Percentiles rank a stretch among this genome's conserved stretches.
phyloP scores from a whole-genome alignment of 768 basidiomycete species.

The Mycena leptocephala region DNA sequence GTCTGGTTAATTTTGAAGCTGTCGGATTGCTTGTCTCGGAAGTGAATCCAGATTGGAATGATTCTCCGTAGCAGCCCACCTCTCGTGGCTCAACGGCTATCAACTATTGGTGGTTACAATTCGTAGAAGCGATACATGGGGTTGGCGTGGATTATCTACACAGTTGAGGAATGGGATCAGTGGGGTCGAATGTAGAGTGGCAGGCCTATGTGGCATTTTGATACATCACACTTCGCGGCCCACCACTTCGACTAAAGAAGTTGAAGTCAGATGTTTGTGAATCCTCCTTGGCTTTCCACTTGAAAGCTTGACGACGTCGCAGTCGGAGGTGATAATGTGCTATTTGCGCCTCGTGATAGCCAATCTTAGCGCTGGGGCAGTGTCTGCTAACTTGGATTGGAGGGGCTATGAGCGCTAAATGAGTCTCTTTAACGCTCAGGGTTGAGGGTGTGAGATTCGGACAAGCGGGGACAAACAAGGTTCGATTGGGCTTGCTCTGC shows the following conservation, averaged over 20 bases:
- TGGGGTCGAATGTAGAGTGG: neutral
- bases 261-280: too few species aligned
- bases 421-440: too few species aligned
- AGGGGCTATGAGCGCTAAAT: too few species aligned
- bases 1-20: neutral
- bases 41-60: constrained; percentile 19
- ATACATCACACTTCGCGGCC: too few species aligned
- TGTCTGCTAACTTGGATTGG: too few species aligned
- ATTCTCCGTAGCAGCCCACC: constrained; percentile 7
- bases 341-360: too few species aligned
- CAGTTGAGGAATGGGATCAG: neutral
- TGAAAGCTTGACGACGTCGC: too few species aligned
- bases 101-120: neutral
- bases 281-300: too few species aligned
- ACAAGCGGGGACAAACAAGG: neutral
- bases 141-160: constrained; percentile 3
- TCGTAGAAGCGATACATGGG: neutral
- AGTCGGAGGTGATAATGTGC: too few species aligned
- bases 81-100: constrained; percentile 15
- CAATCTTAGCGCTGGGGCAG: too few species aligned
- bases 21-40: constrained; percentile 3
- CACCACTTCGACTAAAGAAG: too few species aligned
- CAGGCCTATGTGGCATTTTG: neutral
- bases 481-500: neutral
- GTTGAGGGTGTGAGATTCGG: neutral